phyloP scores from a whole-genome alignment of 2,329 filamentous ascomycete species.

The Keithomyces neogunnii region DNA sequence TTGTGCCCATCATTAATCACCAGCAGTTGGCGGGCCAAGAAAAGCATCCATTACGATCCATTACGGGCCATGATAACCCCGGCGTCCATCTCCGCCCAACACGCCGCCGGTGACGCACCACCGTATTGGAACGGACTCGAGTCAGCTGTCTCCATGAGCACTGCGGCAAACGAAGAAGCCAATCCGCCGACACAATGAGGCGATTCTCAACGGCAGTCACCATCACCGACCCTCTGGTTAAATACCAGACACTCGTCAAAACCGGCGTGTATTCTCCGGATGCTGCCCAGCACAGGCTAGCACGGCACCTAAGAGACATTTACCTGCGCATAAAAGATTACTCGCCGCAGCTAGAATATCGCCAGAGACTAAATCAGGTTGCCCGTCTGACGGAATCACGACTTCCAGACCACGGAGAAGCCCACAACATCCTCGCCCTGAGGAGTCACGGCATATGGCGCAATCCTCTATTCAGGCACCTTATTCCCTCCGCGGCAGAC shows the following conservation, averaged over 20 bases:
- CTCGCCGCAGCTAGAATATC: constrained; percentile 62
- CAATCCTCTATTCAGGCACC: constrained; percentile 50
- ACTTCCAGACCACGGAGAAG: constrained; percentile 19
- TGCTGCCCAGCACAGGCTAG: constrained; percentile 62
- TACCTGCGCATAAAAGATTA: constrained; percentile 73
- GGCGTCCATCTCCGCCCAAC: too few relatives aligned
- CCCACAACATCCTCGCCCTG: constrained; percentile 34
- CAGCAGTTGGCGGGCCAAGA: too few relatives aligned
- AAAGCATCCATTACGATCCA: too few relatives aligned
- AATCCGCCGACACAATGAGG: constrained; percentile 16
- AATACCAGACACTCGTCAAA: constrained; percentile 64
- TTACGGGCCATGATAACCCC: too few relatives aligned
- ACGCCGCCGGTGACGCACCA: too few relatives aligned
- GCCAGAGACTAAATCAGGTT: constrained; percentile 53
- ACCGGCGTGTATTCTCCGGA: constrained; percentile 61
- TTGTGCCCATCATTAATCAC: too few relatives aligned
- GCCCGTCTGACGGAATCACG: constrained; percentile 33
- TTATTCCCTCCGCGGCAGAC: constrained; percentile 48
- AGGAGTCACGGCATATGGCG: constrained; percentile 47
- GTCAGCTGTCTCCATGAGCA: constrained; percentile 1
- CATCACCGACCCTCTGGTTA: constrained; percentile 65
- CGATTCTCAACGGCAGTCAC: constrained; percentile 41
- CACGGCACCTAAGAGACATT: constrained; percentile 68
- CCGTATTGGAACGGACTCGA: too few relatives aligned
- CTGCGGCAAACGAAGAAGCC: background rate